Evolutionary conservation across 768 basidiomycete species (phyloP), one percentile per base, ranked within the genome.

Genomic region (Pilatotrama ljubarskyi): DNA sequence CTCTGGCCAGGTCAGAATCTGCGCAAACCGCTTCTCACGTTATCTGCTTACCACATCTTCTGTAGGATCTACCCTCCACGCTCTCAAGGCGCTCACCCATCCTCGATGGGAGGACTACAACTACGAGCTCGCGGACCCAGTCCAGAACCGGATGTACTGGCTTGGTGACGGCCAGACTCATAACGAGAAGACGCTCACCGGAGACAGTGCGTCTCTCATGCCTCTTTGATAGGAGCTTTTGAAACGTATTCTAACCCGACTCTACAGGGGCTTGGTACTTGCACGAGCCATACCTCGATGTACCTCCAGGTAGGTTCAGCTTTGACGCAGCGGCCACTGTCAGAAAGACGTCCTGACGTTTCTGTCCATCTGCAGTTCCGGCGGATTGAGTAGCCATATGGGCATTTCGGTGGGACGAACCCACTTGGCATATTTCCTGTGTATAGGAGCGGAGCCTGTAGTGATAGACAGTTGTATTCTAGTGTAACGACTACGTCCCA

Each of bases 81-180:
- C 80, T 0, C 70, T 74, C 5, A 76, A 74, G 36, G 75, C 79
- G 3, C 69, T 86, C 9, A 71, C 72, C 32, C 68, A 82, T 66
- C 84, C 84, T 3, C 79, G 85, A 2, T 86, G 84, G 84, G 85
- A 87, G 58, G 85, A 86, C 64, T 86, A 74, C 59, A 75, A 76
- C 41, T 84, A 82, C 58, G 80, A 85, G 64, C 69, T 52, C 14
- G 68, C 82, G 2, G 79, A 81, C 51, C 71, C 66, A 1, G 69
- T 71, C 41, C 72, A 71, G 55, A 85, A 85, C 64, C 71, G 80
- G 9, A 74, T 85, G 64, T 74, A 82, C 59, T 87, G 82, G 81
- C 75, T 85, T 13, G 85, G 86, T 1, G 79, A 84, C 53, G 84
- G 85, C 17, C 80, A 80, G 63, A 82, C 83, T 4, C 68, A 75